Evolutionary conservation across 371 early-diverging fungal species (phyloP), one percentile per base, ranked within the genome.

Genomic region (Lichtheimia hyalospora): DNA sequence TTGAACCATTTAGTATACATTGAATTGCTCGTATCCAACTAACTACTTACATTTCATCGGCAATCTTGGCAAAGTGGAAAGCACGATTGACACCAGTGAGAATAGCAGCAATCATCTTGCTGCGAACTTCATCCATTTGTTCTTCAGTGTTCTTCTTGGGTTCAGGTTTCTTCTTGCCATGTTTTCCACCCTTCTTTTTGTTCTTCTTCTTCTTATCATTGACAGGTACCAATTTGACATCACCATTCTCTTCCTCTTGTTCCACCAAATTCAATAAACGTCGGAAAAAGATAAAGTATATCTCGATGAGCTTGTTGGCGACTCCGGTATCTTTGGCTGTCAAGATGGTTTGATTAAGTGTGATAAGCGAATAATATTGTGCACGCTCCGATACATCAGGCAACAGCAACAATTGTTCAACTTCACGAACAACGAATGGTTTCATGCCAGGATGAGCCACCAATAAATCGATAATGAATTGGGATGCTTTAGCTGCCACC

Each of bases 31-130:
- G 6, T 12, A 12, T 23, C 23, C 13, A 0, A 53, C 1, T 5
- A 28, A 14, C 6, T 2, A 69, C 76, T 74, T 88, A 89, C 71
- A 83, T 82, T n/a, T 78, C 80, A 63, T 90, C 89, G 3, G 88
- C 85, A 16, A 96, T 76, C 64, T 92, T 83, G 39, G 95, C 84
- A 69, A 89, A 98, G 20, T 96, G 96, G 74, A 96, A 93, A 10
- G 96, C 95, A 49, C 98, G 93, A 67, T 96, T 96, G 40, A 98
- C 88, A 62, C 98, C 98, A 0, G 97, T 96, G 49, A 98, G 75
- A 24, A 97, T 79, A 4, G 93, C 96, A n/a, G 91, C 90, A 71
- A 97, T 84, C 81, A 95, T 89, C 68, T 92, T 92, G 16, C 89
- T 72, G 58, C 87, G 84, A 50, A 87, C 87, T 16, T 89, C 84